These are phyloP conservation scores for Jaminaea rosea DNA, from an alignment of 1,284 basidiomycete species.

Conservation along the genomic window DNA sequence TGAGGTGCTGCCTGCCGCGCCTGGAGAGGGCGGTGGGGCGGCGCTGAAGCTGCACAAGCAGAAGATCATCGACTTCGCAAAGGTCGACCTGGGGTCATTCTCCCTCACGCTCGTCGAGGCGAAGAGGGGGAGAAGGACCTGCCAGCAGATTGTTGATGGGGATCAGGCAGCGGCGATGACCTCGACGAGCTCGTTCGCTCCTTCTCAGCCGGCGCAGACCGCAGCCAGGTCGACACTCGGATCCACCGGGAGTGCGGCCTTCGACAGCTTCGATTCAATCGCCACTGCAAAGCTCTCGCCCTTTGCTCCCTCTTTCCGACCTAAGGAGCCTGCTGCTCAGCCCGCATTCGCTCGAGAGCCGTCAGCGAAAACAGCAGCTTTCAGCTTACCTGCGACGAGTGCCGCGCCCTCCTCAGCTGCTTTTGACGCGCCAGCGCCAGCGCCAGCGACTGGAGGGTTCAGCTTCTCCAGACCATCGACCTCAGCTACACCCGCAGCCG, in stretches of 20 bases:
- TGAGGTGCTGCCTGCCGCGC: not conserved
- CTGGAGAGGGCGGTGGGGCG: conserved; percentile 6
- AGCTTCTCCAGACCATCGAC: conserved; percentile 3
- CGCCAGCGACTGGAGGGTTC: not conserved
- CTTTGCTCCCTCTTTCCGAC: too few species aligned
- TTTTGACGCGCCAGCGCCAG: conserved; percentile 6
- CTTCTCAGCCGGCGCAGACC: not conserved
- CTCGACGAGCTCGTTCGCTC: not conserved
- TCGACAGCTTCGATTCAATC: not conserved
- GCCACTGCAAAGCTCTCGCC: too few species aligned
- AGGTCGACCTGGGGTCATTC: conserved; percentile 42
- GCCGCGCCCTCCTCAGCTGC: conserved; percentile 11
- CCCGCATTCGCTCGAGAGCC: conserved; percentile 12
- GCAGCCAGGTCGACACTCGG: conserved; percentile 4
- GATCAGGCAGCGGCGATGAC: conserved; percentile 11
- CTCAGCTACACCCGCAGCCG: too few species aligned
- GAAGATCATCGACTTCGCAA: conserved; percentile 53
- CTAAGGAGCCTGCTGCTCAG: too few species aligned
- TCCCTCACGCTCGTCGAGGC: conserved; percentile 60
- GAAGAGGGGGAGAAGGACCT: conserved; percentile 58
- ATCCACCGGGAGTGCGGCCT: conserved; percentile 4
- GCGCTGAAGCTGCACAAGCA: conserved; percentile 28
- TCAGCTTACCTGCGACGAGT: too few species aligned
- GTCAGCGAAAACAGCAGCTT: too few species aligned
- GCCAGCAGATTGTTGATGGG: conserved; percentile 72